Base-by-base conservation (phyloP, 176 grass and related monocot genomes). In the Oryza australiensis region DNA sequence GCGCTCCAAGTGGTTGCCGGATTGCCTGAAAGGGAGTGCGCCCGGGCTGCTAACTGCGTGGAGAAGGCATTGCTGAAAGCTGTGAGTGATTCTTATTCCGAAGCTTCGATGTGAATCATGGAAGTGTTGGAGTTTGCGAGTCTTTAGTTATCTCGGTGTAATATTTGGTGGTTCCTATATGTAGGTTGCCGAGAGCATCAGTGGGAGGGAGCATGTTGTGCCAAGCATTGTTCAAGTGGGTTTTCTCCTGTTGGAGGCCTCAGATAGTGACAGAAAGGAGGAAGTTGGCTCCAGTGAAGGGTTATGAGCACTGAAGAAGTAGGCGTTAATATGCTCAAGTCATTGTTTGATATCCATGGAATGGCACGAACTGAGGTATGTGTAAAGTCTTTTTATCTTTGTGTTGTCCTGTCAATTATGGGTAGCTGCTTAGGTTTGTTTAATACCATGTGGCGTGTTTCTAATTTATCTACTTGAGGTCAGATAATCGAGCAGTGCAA, bases 401-500 rank as follows among this genome's bases (percentile, higher is more conserved):
- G 49, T 62, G 8, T 49, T 68, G 7, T 9, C 16, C 48, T 37
- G 35, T 73, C 33, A 10, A 13, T 30, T 77, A 62, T 35, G 51
- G 26, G 18, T 73, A 84, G 38, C 7, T 59, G 40, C 29, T 74
- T 8, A 38, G 28, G 28, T 79, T 73, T 48, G 10, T 88, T 79
- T 80, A 43, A 68, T 69, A 68, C 84, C 37, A 70, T 18, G 68
- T 80, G 24, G 3, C 9, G 7, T 70, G 23, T 49, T 80, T 75
- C 69, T 27, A 74, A 84, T 72, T 29, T 68, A 8, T 49, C 16
- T 68, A 29, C 29, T 73, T 83, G 30, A 40, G 12, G 4, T 35
- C 76, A 89, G 83, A 83, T 94, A 91, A 88, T 94, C 81, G 85
- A 94, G 75, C 87, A 94, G 28, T 94, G 87, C 87, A 94, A 97